Percentiles rank a stretch among this genome's conserved stretches.
Conservation (phyloP, 225 moss, liverwort and hornwort genomes). For the Bryoerythrophyllum caledonicum region DNA sequence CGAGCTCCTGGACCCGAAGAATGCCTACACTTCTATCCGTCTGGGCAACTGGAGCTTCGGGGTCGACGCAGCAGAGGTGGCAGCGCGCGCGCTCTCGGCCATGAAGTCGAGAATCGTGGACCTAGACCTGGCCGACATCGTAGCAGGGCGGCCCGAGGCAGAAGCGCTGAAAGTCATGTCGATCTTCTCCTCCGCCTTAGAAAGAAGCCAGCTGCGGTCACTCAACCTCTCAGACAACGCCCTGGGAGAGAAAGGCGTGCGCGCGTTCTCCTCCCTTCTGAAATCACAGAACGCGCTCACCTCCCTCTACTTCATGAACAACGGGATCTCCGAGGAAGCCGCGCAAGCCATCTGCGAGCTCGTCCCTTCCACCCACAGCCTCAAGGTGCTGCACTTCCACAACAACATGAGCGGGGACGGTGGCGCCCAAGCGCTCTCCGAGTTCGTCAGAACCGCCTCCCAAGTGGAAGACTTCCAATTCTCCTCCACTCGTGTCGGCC, state of each 20-base stretch:
- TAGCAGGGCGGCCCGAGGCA: constrained; percentile 78
- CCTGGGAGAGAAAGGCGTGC: constrained; percentile 81
- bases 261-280: constrained; percentile 76
- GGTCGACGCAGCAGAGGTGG: constrained; percentile 63
- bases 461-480: constrained; percentile 74
- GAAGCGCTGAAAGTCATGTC: constrained; percentile 83
- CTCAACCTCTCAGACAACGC: constrained; percentile 91
- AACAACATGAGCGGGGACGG: constrained; percentile 95
- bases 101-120: constrained; percentile 60
- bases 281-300: constrained; percentile 63
- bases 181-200: constrained; percentile 61
- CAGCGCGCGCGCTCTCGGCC: constrained; percentile 59
- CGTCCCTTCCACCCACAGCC: constrained; percentile 39
- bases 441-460: constrained; percentile 55
- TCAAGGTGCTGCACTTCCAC: constrained; percentile 76
- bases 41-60: constrained; percentile 89
- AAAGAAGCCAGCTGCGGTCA: constrained; percentile 63
- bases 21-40: constrained; percentile 54
- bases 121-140: constrained; percentile 81
- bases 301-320: constrained; percentile 83
- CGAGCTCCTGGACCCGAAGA: constrained; percentile 58
- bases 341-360: constrained; percentile 78
- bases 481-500: constrained; percentile 77
- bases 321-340: constrained; percentile 85
- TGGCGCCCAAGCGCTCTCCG: constrained; percentile 69